phyloP scores from a whole-genome alignment of 805 yeast genomes.

The Lachancea waltii region DNA sequence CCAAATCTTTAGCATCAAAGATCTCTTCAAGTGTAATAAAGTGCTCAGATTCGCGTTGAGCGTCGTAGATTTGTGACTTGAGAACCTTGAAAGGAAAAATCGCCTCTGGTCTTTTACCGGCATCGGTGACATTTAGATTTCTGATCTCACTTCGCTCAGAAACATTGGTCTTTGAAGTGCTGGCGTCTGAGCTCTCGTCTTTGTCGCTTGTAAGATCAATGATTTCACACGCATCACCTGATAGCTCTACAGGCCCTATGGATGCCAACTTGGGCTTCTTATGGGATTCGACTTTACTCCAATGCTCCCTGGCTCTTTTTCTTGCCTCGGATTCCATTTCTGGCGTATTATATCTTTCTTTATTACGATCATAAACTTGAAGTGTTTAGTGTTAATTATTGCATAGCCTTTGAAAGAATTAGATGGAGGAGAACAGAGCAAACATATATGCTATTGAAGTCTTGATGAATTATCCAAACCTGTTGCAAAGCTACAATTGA shows the following conservation, averaged over 20 bases:
- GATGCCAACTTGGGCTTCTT: too few relatives aligned
- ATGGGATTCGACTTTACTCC: slow-evolving; percentile 15
- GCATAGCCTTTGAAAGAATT: too few relatives aligned
- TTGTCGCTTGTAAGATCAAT: slow-evolving; percentile 6
- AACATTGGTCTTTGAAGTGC: slow-evolving; percentile 4
- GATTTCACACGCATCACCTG: neutral
- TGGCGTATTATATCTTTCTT: neutral
- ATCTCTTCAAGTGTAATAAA: slow-evolving; percentile 28
- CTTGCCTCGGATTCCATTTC: slow-evolving; percentile 11
- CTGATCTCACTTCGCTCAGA: neutral
- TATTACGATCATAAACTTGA: neutral
- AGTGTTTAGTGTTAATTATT: neutral
- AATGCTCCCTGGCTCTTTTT: slow-evolving; percentile 16
- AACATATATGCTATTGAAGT: too few relatives aligned
- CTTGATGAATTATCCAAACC: too few relatives aligned
- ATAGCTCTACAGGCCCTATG: too few relatives aligned
- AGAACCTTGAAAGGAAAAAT: slow-evolving; percentile 19
- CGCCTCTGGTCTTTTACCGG: neutral
- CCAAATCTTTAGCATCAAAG: slow-evolving; percentile 32
- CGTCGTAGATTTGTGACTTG: slow-evolving; percentile 21
- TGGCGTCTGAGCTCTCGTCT: neutral
- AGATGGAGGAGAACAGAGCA: too few relatives aligned
- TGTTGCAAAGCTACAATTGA: too few relatives aligned
- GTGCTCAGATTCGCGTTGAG: slow-evolving; percentile 5
- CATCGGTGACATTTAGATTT: neutral